Base-by-base conservation (phyloP, 257 asterid species). In the Capsicum pubescens region DNA sequence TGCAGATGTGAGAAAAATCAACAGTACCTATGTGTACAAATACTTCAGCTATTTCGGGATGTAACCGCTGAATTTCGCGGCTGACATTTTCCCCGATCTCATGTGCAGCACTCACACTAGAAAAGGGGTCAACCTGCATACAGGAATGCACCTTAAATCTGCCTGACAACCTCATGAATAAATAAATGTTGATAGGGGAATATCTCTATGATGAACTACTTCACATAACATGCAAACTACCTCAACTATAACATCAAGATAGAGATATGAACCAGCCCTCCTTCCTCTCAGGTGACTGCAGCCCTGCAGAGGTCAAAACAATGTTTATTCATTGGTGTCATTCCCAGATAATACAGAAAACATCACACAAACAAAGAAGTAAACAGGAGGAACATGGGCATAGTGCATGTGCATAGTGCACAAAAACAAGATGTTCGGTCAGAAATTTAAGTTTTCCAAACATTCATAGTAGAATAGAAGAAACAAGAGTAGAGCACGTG, bases 91-190 rank as follows among this genome's bases (percentile, higher is more conserved):
- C 97, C 69, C 95, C 99, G 74, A 96, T 79, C 80, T 92, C 98
- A 86, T 96, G 95, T 16, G 98, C 99, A 87, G 93, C 98, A 87
- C 98, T 96, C 67, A 94, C 97, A 87, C 98, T 96, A 82, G 97
- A 93, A 86, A 94, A 96, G 14, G 99, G 99, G 82, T 94, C 98
- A 16, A 96, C 99, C 98, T 96, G 87, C 87, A 87, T 15, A 0
- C 81, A 70, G 16, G 21, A 85, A 83, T 9, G 60, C 84, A 83
- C 32, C 58, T 79, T 54, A 32, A 60, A 83, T 19, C 83, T 54
- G 86, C 86, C 56, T 63, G 16, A 76, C 64, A 77, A 54, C 32
- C 60, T 54, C 82, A 54, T 6, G 9, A 16, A 16, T 32, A 77
- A 11, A 69, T 39, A 61, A 52, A 52, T 46, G 6, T 36, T 54